Evolutionary conservation across 169 alveolate species (phyloP), one percentile per base, ranked within the genome.

Genomic region (Cryptosporidium ryanae): DNA sequence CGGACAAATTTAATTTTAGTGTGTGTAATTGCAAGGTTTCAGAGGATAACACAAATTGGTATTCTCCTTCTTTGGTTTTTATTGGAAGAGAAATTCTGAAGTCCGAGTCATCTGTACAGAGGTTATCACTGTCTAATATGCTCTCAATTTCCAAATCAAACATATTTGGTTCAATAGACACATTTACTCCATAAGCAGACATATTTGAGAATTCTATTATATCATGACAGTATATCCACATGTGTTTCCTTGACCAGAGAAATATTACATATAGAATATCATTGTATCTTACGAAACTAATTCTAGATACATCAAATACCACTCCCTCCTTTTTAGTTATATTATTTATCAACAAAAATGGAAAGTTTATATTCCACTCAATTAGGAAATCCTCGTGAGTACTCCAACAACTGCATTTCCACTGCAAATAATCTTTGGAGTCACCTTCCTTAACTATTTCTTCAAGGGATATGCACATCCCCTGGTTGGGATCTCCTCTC

Each of bases 401-500:
- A 17, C 87, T 76, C 87, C 87, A 76, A 59, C 87, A 76, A 29
- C 64, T 76, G 32, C 87, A 76, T 61, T 61, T 76, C 87, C 87
- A 76, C 32, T 76, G 87, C 1, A 57, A 23, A 17, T 32, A 32
- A 17, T 23, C 29, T 21, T 76, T 46, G 5, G 49, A 10, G 48
- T 32, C 59, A 7, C 21, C 21, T 5, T 23, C 29, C 13, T 43
- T 63, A 7, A 23, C 64, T 5, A 76, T 25, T 0, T 76, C 46
- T 29, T 55, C 71, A 21, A 76, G 3, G n/a, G 87, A 76, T 27
- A 55, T 18, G 25, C 87, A 76, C 43, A 76, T 76, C 1, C 87
- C 87, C 49, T 76, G 87, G 71, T 46, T 76, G 3, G 87, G 87
- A 23, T 76, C 87, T 18, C 76, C 71, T 61, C 87, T 76, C 23